Evolutionary conservation across 768 basidiomycete species (phyloP), one percentile per base, ranked within the genome.

Genomic region (Boletus rubropictus): DNA sequence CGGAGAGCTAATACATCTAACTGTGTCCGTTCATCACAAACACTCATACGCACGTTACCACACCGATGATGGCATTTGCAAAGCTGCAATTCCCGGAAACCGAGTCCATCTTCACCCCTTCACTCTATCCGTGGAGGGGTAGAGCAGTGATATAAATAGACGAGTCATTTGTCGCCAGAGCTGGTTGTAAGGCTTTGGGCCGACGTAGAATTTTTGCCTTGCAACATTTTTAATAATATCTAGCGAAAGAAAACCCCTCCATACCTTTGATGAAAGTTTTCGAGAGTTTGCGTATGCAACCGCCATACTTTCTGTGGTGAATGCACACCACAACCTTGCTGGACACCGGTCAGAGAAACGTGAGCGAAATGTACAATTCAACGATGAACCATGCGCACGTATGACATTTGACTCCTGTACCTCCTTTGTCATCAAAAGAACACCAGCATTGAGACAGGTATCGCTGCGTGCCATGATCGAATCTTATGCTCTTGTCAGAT

Each of bases 221-320:
- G 37, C 33, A 34, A 10, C 17, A 40, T n/a, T 18, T 32, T 38
- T 39, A 3, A 38, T 40, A 35, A 48, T 24, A 24, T 18, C 27
- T 21, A 4, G 22, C 22, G 14, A 28, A 39, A 44, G 11, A 46
- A 31, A 22, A 46, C 6, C 28, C 20, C 37, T 27, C 12, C 52
- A 31, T 64, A 84, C 89, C 74, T 80, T 82, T 21, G 83, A 79
- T 53, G 72, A 77, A 15, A 73, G 70, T 44, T 72, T 66, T 32
- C 45, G 49, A 28, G 79, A 73, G 15, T 83, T 80, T 15, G 77
- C 78, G 55, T 83, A 88, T 25, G 77, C 86, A 44, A 90, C 71
- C 0, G 88, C 85, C 86, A 91, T 89, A 61, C 84, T 86, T 17
- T 79, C 72, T 21, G 89, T 83, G 7, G 89, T 90, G 66, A 90